Conservation (phyloP, 306 rosid genomes). For the Arachis hypogaea region DNA sequence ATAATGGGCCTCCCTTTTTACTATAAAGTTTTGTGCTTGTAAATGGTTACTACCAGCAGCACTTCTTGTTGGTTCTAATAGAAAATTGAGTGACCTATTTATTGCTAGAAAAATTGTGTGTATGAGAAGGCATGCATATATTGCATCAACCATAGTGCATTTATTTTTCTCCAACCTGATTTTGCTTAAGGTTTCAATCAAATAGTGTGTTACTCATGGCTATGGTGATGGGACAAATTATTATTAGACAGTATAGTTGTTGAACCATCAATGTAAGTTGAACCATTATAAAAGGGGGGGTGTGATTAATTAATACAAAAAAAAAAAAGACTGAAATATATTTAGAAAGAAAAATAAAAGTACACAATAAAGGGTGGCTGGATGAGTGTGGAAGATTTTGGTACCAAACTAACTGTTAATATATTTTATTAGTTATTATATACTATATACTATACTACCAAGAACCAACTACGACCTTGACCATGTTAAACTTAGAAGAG, state of each 20-base stretch:
- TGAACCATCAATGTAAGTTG: slow-evolving; percentile 55
- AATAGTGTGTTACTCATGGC: slow-evolving; percentile 40
- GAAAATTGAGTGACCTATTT: slow-evolving; percentile 41
- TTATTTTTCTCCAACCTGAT: slow-evolving; percentile 46
- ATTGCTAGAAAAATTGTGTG: slow-evolving; percentile 26
- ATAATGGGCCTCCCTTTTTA: slow-evolving; percentile 2
- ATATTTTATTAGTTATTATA: neutral
- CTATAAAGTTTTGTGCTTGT: slow-evolving; percentile 30
- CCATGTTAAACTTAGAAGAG: neutral
- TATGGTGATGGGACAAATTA: slow-evolving; percentile 45
- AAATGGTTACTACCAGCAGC: slow-evolving; percentile 43
- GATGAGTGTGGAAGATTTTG: slow-evolving; percentile 14
- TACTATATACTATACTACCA: neutral
- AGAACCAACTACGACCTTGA: slow-evolving; percentile 33
- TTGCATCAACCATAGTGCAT: slow-evolving; percentile 39
- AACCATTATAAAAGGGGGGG: slow-evolving; percentile 9
- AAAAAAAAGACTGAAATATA: neutral
- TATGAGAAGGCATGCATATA: slow-evolving; percentile 25
- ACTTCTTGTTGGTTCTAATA: slow-evolving; percentile 45
- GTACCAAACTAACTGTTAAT: neutral
- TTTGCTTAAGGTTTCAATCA: slow-evolving; percentile 45
- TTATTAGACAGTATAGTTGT: slow-evolving; percentile 54
- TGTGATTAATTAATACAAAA: neutral
- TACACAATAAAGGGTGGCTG: neutral
- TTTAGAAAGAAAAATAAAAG: neutral